Conservation (phyloP, 2,329 filamentous ascomycete genomes). For the Colletotrichum sp. region DNA sequence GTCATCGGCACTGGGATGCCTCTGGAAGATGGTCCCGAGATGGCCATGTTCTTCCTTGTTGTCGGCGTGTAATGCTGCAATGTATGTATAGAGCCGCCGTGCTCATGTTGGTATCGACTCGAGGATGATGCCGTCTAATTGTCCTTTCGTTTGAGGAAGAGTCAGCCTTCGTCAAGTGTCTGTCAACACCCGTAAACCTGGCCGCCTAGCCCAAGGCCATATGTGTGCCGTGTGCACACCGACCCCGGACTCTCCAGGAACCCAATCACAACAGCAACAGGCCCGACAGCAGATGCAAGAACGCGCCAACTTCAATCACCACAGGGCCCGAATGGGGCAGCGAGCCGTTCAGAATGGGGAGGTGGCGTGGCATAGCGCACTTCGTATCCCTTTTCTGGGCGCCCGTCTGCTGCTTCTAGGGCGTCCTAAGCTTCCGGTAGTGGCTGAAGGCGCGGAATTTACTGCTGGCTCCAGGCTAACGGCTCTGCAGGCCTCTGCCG, state of each 20-base stretch:
- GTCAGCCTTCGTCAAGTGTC: background rate
- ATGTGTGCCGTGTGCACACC: background rate
- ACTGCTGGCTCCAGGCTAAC: background rate
- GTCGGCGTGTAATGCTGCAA: too few relatives aligned
- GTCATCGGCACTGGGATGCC: background rate
- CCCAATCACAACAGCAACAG: background rate
- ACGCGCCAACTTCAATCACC: background rate
- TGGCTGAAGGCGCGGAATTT: background rate
- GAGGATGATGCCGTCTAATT: background rate
- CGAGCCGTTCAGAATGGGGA: background rate
- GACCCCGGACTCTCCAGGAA: background rate
- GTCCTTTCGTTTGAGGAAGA: background rate
- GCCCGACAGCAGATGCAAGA: background rate
- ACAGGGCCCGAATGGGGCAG: background rate
- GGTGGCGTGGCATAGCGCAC: background rate
- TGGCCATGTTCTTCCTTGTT: background rate
- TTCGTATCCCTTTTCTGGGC: background rate
- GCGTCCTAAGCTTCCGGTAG: background rate
- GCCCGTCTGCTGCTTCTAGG: background rate
- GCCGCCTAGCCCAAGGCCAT: background rate
- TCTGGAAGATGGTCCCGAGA: too few relatives aligned
- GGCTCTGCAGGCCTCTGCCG: background rate
- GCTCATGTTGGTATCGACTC: background rate
- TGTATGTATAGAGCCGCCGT: background rate
- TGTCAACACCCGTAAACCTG: background rate